phyloP scores from a whole-genome alignment of 108 stramenopile genomes.

The Cyclostephanos tholiformis region DNA sequence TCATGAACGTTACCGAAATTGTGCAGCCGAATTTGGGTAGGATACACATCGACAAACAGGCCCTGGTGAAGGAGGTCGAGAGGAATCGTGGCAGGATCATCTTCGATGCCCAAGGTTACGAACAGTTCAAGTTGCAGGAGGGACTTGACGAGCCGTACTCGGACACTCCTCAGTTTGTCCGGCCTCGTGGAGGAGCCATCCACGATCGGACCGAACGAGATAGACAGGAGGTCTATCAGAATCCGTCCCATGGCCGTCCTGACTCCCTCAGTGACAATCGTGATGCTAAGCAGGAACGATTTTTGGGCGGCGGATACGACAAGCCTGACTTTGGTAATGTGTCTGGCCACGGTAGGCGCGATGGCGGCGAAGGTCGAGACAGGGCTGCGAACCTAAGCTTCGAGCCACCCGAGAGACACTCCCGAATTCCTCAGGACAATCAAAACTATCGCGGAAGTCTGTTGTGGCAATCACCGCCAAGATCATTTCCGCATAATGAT shows the following conservation, averaged over 20 bases:
- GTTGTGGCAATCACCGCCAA: constrained; percentile 24
- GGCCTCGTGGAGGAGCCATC: constrained; percentile 67
- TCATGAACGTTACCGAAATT: constrained; percentile 76
- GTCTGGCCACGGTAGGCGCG: constrained; percentile 4
- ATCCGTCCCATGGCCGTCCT: constrained; percentile 17
- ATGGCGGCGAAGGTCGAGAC: constrained; percentile 31
- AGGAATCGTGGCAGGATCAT: constrained; percentile 72
- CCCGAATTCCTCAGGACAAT: constrained; percentile 15
- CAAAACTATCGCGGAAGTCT: constrained; percentile 17
- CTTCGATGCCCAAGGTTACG: constrained; percentile 77
- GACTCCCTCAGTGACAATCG: constrained; percentile 8
- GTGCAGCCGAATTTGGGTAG: constrained; percentile 83
- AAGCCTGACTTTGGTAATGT: constrained; percentile 10
- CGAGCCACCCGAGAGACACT: constrained; percentile 23
- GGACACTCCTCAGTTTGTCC: constrained; percentile 72
- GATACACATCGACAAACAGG: constrained; percentile 76
- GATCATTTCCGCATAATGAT: constrained; percentile 19
- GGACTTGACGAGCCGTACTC: constrained; percentile 54
- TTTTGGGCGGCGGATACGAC: constrained; percentile 17
- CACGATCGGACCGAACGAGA: constrained; percentile 49
- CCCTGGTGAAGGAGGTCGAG: constrained; percentile 63
- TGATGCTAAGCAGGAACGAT: constrained; percentile 11
- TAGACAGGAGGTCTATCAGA: constrained; percentile 24
- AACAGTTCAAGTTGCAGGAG: constrained; percentile 48
- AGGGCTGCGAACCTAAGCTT: constrained; percentile 25